Conservation (phyloP, 495 filamentous ascomycete genomes). For the Pseudoneurospora amorphoporcata region DNA sequence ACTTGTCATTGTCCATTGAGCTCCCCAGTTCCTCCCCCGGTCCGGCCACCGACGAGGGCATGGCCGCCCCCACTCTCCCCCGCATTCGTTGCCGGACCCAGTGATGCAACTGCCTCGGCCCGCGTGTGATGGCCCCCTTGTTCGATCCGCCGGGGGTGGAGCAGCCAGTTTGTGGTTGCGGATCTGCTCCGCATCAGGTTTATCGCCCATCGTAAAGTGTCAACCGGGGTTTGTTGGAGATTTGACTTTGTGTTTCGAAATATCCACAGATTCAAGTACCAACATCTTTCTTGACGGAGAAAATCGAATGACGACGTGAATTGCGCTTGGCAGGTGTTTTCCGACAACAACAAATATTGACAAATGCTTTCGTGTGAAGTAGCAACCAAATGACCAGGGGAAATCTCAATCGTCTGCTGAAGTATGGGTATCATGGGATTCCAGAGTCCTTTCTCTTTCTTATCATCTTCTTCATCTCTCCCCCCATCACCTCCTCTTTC, state of each 20-base stretch:
- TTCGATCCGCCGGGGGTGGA: neutral
- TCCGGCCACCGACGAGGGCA: neutral
- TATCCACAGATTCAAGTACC: neutral
- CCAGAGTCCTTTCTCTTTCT: conserved; percentile 2
- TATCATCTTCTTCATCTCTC: neutral
- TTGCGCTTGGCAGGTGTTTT: neutral
- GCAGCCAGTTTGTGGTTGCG: neutral
- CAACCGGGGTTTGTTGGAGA: neutral
- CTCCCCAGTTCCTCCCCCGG: too few species aligned
- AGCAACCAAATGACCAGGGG: neutral
- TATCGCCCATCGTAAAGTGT: neutral
- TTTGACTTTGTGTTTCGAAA: neutral
- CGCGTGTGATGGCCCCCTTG: neutral
- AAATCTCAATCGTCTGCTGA: neutral
- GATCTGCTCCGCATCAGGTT: neutral
- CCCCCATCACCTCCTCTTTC: neutral
- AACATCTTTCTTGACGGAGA: neutral
- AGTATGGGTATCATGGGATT: conserved; percentile 21
- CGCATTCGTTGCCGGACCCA: neutral
- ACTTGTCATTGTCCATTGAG: neutral
- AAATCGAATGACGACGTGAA: neutral
- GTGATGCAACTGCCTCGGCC: conserved; percentile 17
- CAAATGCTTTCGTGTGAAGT: neutral
- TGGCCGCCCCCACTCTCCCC: neutral
- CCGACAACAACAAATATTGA: neutral